Evolutionary conservation across 768 basidiomycete species (phyloP).

Genomic region (Xerocomus potaroensis): DNA sequence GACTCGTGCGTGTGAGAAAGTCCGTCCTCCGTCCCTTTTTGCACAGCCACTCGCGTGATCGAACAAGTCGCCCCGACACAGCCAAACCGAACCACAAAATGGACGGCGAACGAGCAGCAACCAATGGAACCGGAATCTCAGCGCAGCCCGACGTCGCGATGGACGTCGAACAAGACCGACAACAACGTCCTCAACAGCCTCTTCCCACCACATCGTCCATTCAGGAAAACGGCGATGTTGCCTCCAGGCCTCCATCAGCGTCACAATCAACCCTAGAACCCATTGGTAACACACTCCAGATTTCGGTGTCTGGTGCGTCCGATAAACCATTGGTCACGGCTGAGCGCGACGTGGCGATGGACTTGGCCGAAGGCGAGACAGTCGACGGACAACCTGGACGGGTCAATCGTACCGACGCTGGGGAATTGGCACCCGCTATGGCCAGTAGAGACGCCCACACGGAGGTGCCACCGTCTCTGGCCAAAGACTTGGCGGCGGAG

Average conservation of each 20-base stretch:
- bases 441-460: conserved; percentile 5
- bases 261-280: conserved; percentile 13
- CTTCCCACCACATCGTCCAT: background rate
- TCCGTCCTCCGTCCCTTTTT: background rate
- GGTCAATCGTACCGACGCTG: conserved; percentile 4
- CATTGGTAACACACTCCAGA: background rate
- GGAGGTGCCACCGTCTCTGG: conserved; percentile 4
- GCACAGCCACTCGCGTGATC: conserved; percentile 28
- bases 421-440: conserved; percentile 1
- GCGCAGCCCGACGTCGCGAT: conserved; percentile 12
- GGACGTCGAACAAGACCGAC: conserved; percentile 19
- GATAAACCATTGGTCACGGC: conserved; percentile 23
- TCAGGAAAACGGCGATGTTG: conserved; percentile 2
- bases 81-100: conserved; percentile 14
- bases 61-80: conserved; percentile 24
- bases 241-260: background rate
- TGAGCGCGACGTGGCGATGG: conserved; percentile 25
- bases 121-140: background rate
- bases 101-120: conserved; percentile 20
- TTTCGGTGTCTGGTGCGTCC: conserved; percentile 6
- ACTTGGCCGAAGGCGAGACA: conserved; percentile 15
- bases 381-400: conserved; percentile 11
- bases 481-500: conserved; percentile 13
- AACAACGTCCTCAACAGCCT: conserved; percentile 2
- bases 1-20: conserved; percentile 5